These are phyloP conservation scores for Brasilioporus rufonigricans DNA, from an alignment of 768 basidiomycete genomes.

Conservation along the genomic window DNA sequence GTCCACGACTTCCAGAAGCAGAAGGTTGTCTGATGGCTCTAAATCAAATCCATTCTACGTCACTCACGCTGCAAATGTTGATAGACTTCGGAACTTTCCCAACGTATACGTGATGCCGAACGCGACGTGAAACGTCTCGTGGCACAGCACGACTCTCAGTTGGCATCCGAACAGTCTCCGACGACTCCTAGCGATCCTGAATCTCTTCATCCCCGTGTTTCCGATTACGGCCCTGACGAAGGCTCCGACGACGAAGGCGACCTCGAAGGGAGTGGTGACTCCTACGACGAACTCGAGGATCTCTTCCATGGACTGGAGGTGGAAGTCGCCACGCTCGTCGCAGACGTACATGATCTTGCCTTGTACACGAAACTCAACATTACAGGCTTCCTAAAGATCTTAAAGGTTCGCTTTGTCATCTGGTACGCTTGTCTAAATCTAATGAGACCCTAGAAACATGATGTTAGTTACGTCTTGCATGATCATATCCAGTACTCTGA, in stretches of 20 bases:
- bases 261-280: slow-evolving; percentile 47
- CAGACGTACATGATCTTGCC: slow-evolving; percentile 88
- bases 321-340: slow-evolving; percentile 92
- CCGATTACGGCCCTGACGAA: slow-evolving; percentile 53
- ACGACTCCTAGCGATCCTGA: slow-evolving; percentile 47
- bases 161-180: slow-evolving; percentile 24
- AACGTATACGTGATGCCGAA: slow-evolving; percentile 80
- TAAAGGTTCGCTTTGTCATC: slow-evolving; percentile 59
- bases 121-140: slow-evolving; percentile 79
- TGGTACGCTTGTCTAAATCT: background rate
- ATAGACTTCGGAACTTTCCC: slow-evolving; percentile 79
- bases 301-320: slow-evolving; percentile 87
- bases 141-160: slow-evolving; percentile 42
- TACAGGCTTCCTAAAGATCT: slow-evolving; percentile 97
- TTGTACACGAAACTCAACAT: slow-evolving; percentile 96
- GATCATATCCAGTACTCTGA: slow-evolving; percentile 6
- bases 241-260: slow-evolving; percentile 64
- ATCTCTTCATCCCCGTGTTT: slow-evolving; percentile 45
- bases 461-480: slow-evolving; percentile 46
- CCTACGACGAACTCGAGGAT: slow-evolving; percentile 77
- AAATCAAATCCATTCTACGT: background rate
- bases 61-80: background rate
- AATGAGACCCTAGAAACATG: slow-evolving; percentile 71
- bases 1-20: slow-evolving; percentile 89
- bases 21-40: slow-evolving; percentile 53